Conservation (phyloP, 768 basidiomycete species). For the Mycena sanguinolenta region DNA sequence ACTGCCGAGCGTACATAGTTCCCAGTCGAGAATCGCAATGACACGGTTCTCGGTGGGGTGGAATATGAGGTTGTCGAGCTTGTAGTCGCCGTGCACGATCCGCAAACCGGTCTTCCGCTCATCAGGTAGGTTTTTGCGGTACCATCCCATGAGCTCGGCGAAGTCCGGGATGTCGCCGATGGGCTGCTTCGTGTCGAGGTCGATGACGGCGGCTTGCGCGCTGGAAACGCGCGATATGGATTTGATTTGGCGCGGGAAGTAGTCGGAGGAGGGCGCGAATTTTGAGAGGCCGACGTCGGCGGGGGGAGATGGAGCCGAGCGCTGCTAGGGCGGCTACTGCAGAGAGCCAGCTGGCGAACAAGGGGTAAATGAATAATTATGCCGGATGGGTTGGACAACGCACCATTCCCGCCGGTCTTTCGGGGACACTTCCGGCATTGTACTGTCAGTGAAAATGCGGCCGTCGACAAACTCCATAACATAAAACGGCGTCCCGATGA, state of each 20-base stretch:
- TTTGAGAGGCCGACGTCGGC: slow-evolving; percentile 72
- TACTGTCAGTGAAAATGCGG: slow-evolving; percentile 89
- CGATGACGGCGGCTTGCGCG: slow-evolving; percentile 79
- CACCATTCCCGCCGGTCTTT: slow-evolving; percentile 81
- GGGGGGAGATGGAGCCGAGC: slow-evolving; percentile 75
- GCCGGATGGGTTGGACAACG: slow-evolving; percentile 39
- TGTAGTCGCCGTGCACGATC: slow-evolving; percentile 98
- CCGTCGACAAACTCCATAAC: slow-evolving; percentile 97
- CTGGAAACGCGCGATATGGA: slow-evolving; percentile 85
- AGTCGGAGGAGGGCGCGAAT: slow-evolving; percentile 82
- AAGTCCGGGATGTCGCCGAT: slow-evolving; percentile 84
- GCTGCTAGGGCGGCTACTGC: slow-evolving; percentile 79
- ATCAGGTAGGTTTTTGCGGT: slow-evolving; percentile 78
- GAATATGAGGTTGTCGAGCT: slow-evolving; percentile 97
- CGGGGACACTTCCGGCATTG: slow-evolving; percentile 77
- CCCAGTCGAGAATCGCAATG: slow-evolving; percentile 98
- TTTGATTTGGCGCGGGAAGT: slow-evolving; percentile 95
- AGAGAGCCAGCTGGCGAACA: slow-evolving; percentile 84
- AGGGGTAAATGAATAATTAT: background rate
- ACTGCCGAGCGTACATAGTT: slow-evolving; percentile 94
- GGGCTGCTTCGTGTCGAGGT: slow-evolving; percentile 70
- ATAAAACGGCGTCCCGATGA: slow-evolving; percentile 94
- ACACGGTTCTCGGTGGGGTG: slow-evolving; percentile 93
- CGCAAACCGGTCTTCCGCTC: slow-evolving; percentile 80
- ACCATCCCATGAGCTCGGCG: slow-evolving; percentile 83